Conservation (phyloP, 805 yeast genomes). For the Saccharomycopsis lassenensis region DNA sequence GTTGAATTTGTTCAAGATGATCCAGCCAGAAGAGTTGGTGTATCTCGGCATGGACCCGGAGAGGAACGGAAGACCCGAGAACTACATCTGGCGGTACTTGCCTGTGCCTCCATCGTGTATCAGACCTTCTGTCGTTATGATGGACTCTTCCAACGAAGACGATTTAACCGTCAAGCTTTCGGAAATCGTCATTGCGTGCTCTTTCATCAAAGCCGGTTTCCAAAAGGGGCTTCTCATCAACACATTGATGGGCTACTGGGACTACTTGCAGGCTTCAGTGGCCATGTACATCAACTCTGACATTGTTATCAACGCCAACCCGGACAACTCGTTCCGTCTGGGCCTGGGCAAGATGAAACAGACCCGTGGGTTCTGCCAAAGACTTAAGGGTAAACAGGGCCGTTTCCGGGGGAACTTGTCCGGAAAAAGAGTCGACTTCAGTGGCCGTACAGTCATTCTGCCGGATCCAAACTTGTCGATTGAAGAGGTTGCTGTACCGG, state of each 20-base stretch:
- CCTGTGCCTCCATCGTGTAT: conserved; percentile 99
- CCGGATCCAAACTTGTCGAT: conserved; percentile 94
- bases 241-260: conserved; percentile 98
- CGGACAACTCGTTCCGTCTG: conserved; percentile 46
- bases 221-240: conserved; percentile 91
- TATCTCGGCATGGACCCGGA: conserved; percentile 82
- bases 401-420: conserved; percentile 96
- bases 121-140: conserved; percentile 92
- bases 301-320: conserved; percentile 50
- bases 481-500: conserved; percentile 98
- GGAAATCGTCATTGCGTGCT: conserved; percentile 95
- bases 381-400: conserved; percentile 97
- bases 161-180: conserved; percentile 93
- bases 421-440: conserved; percentile 97
- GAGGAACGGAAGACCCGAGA: conserved; percentile 88
- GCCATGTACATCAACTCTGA: conserved; percentile 98
- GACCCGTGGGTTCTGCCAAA: conserved; percentile 92
- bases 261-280: conserved; percentile 83
- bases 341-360: conserved; percentile 58
- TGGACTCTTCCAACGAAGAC: conserved; percentile 88
- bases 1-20: conserved; percentile 74
- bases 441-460: conserved; percentile 96
- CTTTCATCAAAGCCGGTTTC: conserved; percentile 86
- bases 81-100: conserved; percentile 90
- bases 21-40: conserved; percentile 82